Percentiles rank a stretch among this genome's conserved stretches.
Conservation (phyloP, 1,139 yeast species). For the Geotrichum citri-aurantii region DNA sequence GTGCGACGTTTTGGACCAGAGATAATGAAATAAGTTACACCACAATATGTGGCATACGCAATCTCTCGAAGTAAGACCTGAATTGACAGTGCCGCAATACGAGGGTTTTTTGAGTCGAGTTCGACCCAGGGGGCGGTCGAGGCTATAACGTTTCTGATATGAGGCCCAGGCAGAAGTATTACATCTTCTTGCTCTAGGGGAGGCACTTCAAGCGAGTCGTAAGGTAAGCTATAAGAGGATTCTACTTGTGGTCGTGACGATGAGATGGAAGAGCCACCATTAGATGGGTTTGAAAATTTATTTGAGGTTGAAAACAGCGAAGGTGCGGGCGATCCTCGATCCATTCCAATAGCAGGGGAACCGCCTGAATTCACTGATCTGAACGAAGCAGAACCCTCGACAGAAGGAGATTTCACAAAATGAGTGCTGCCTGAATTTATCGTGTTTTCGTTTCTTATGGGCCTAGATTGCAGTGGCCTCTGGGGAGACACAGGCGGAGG, state of each 20-base stretch:
- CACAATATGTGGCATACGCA: constrained; percentile 53
- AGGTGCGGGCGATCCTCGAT: constrained; percentile 16
- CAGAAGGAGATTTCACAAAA: constrained; percentile 12
- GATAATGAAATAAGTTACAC: constrained; percentile 46
- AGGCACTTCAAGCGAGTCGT: constrained; percentile 17
- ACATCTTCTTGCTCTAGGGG: constrained; percentile 29
- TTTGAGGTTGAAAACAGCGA: constrained; percentile 15
- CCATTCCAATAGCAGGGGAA: constrained; percentile 8
- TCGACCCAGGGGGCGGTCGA: constrained; percentile 61
- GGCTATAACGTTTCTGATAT: constrained; percentile 43
- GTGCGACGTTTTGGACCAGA: constrained; percentile 58
- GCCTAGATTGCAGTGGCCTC: constrained; percentile 7
- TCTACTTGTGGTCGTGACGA: constrained; percentile 8
- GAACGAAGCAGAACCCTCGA: constrained; percentile 15
- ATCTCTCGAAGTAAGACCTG: constrained; percentile 54
- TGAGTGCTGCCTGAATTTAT: background rate
- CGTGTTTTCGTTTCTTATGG: constrained; percentile 7
- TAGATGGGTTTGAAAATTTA: constrained; percentile 9
- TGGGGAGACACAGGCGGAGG: constrained; percentile 11
- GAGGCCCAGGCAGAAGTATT: constrained; percentile 35
- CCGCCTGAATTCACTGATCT: constrained; percentile 9
- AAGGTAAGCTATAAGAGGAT: constrained; percentile 10
- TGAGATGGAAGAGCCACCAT: constrained; percentile 9
- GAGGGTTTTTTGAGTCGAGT: constrained; percentile 46
- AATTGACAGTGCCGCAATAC: constrained; percentile 46